Conservation (phyloP, 169 alveolate species). For the Besnoitia besnoiti region DNA sequence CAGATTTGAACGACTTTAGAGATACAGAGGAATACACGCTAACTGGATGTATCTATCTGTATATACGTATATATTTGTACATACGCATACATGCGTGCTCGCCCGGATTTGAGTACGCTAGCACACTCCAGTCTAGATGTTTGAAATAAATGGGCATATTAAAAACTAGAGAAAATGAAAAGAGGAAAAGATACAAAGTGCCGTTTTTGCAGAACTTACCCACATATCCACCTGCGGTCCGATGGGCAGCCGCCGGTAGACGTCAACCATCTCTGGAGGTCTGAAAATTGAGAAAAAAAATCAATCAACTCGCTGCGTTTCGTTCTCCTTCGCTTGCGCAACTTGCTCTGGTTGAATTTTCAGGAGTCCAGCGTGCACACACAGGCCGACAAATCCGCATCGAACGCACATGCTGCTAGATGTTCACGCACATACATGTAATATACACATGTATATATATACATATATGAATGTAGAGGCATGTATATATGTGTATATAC, state of each 20-base stretch:
- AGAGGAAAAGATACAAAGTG: neutral
- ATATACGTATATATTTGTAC: too few relatives aligned
- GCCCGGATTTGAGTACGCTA: too few relatives aligned
- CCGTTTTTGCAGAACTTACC: conserved; percentile 56
- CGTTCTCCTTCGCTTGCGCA: neutral
- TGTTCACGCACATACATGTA: neutral
- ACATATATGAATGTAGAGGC: neutral
- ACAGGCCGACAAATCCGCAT: neutral
- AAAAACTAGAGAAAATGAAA: neutral
- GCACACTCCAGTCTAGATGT: too few relatives aligned
- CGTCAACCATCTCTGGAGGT: conserved; percentile 90
- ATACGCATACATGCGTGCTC: too few relatives aligned
- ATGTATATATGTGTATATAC: neutral
- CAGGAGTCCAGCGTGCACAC: too few relatives aligned
- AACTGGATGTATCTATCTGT: too few relatives aligned
- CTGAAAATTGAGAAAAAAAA: neutral
- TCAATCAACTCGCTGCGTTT: neutral
- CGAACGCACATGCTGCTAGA: neutral
- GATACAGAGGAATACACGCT: too few relatives aligned
- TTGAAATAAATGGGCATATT: too few relatives aligned
- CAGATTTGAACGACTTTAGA: too few relatives aligned
- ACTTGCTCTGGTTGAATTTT: too few relatives aligned
- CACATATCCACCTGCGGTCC: conserved; percentile 84
- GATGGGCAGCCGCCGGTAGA: conserved; percentile 72
- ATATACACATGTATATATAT: neutral